Percentiles rank a stretch among this genome's conserved stretches.
phyloP scores from a whole-genome alignment of 2,329 filamentous ascomycete genomes.

The Xylaria digitata region DNA sequence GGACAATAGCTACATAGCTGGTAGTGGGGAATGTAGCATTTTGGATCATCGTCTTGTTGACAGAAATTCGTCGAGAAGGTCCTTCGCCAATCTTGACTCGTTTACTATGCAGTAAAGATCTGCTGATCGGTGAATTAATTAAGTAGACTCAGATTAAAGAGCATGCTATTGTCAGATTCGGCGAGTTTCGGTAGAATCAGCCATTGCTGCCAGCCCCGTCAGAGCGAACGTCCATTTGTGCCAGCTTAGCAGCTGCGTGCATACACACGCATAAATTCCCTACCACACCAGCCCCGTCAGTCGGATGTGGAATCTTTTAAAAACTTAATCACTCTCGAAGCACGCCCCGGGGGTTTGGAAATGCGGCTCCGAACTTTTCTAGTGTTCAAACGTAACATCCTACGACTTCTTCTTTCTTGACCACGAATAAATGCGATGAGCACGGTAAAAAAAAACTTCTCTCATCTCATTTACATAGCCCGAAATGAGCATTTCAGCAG shows the following conservation, averaged over 20 bases:
- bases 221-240: not conserved
- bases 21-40: not conserved
- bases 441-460: not conserved
- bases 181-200: not conserved
- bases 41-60: not conserved
- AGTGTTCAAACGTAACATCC: not conserved
- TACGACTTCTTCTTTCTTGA: not conserved
- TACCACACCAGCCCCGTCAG: not conserved
- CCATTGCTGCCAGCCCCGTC: not conserved
- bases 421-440: not conserved
- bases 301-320: not conserved
- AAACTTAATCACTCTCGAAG: not conserved
- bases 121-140: not conserved
- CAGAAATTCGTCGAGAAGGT: not conserved
- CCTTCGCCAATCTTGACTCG: not conserved
- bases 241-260: conserved; percentile 2
- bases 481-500: not conserved
- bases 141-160: not conserved
- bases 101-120: not conserved
- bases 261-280: conserved; percentile 5
- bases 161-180: no score
- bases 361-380: not conserved
- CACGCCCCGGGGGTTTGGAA: not conserved
- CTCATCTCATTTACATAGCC: not conserved
- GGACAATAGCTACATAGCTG: not conserved